phyloP scores from a whole-genome alignment of 1,284 basidiomycete species.

The Boletellus sp. region DNA sequence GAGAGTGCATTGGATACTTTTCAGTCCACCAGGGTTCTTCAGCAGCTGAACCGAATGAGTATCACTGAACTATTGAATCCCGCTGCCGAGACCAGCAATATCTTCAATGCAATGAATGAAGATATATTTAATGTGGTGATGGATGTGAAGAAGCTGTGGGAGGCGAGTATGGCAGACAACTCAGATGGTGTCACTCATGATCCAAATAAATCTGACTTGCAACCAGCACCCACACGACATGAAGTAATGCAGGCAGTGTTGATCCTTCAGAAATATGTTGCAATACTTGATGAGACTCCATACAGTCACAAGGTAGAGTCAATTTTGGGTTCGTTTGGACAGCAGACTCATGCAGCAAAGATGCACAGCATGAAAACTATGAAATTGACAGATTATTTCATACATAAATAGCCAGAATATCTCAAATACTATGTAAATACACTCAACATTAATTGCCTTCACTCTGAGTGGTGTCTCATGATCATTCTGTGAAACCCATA shows the following conservation, averaged over 20 bases:
- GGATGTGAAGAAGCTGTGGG: neutral
- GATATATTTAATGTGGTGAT: neutral
- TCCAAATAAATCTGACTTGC: too few species aligned
- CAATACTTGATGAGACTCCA: neutral
- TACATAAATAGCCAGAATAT: neutral
- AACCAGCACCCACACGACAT: too few species aligned
- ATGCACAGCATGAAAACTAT: neutral
- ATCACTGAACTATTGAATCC: conserved; percentile 3
- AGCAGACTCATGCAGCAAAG: neutral
- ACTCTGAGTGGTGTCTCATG: too few species aligned
- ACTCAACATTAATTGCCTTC: too few species aligned
- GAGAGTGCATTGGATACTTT: neutral
- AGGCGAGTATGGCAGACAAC: too few species aligned
- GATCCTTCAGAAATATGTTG: neutral
- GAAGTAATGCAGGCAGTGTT: conserved; percentile 1
- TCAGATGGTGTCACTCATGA: too few species aligned
- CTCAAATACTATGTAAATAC: too few species aligned
- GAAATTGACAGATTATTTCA: neutral
- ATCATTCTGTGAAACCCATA: too few species aligned
- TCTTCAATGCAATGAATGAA: neutral
- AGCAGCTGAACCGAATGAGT: conserved; percentile 2
- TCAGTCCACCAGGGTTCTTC: neutral
- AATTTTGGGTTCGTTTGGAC: conserved; percentile 10
- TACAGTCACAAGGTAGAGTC: conserved; percentile 12
- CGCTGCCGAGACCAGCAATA: neutral